Evolutionary conservation across 2,329 filamentous ascomycete species (phyloP).

Genomic region (Colletotrichum paranaense): DNA sequence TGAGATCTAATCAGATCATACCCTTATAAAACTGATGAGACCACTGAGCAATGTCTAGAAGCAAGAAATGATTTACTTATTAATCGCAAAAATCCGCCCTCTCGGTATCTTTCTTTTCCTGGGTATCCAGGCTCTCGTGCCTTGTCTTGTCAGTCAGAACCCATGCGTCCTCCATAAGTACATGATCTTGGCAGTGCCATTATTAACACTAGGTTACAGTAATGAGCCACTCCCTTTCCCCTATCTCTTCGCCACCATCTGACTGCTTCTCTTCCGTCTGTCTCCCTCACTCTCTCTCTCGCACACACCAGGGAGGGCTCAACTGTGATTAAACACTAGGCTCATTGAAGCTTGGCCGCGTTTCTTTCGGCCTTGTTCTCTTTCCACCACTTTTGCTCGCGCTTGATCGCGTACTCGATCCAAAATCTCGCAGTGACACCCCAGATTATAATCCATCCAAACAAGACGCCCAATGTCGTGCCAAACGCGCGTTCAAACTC

Average conservation of each 20-base stretch:
- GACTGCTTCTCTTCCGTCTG: background rate
- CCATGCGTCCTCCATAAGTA: conserved; percentile 21
- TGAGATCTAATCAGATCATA: background rate
- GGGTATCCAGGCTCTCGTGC: conserved; percentile 8
- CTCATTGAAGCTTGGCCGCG: conserved; percentile 31
- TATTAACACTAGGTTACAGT: conserved; percentile 32
- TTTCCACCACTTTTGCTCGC: conserved; percentile 32
- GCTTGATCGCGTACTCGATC: conserved; percentile 30
- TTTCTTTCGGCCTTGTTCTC: conserved; percentile 30
- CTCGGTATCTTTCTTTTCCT: conserved; percentile 21
- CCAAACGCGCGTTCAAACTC: conserved; percentile 33
- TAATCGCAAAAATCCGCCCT: conserved; percentile 13
- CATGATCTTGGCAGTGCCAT: conserved; percentile 17
- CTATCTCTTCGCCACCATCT: background rate
- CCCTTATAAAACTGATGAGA: background rate
- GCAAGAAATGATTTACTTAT: conserved; percentile 12
- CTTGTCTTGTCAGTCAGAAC: conserved; percentile 2
- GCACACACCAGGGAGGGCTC: background rate
- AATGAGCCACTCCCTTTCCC: background rate
- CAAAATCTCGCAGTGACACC: conserved; percentile 26
- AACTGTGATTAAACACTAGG: conserved; percentile 33
- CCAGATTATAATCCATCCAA: conserved; percentile 33
- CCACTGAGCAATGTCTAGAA: background rate
- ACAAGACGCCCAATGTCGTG: conserved; percentile 25
- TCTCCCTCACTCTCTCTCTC: background rate